Evolutionary conservation across 768 basidiomycete species (phyloP).

Genomic region (Strobilomyces dryophilus): DNA sequence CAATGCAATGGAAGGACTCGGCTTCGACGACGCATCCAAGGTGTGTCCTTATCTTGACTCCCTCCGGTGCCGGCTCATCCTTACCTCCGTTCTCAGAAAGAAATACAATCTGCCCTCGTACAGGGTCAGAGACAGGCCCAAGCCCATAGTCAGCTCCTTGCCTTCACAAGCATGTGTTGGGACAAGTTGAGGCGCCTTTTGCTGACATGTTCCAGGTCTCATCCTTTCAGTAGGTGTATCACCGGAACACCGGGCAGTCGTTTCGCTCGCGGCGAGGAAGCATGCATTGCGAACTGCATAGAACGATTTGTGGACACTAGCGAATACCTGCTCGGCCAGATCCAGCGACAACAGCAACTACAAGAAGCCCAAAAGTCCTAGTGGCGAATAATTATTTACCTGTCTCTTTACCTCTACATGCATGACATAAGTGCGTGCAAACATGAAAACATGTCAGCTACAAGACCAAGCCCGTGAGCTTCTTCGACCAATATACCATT

Average conservation of each 20-base stretch:
- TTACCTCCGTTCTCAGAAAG: conserved; percentile 52
- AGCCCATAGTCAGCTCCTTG: conserved; percentile 70
- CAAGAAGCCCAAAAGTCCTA: conserved; percentile 32
- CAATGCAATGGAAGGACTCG: conserved; percentile 36
- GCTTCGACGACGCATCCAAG: conserved; percentile 75
- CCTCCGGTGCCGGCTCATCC: conserved; percentile 4
- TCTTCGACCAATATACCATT: conserved; percentile 46
- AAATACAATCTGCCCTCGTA: conserved; percentile 75
- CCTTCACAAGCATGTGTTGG: conserved; percentile 84
- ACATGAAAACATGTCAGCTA: conserved; percentile 10
- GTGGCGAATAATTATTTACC: neutral
- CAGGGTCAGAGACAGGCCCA: conserved; percentile 79
- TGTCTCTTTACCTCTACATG: conserved; percentile 3
- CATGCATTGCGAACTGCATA: conserved; percentile 86
- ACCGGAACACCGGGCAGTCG: conserved; percentile 71
- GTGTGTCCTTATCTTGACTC: conserved; percentile 32
- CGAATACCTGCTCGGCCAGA: conserved; percentile 71
- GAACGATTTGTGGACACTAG: conserved; percentile 88
- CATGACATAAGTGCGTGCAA: conserved; percentile 4
- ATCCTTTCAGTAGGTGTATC: conserved; percentile 58
- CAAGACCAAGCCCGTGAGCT: conserved; percentile 23
- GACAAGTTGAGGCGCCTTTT: conserved; percentile 63
- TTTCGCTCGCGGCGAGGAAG: conserved; percentile 76
- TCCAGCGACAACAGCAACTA: conserved; percentile 48
- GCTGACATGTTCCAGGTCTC: neutral